Evolutionary conservation across 2,329 filamentous ascomycete species (phyloP).

Genomic region (Penicillium concentricum): DNA sequence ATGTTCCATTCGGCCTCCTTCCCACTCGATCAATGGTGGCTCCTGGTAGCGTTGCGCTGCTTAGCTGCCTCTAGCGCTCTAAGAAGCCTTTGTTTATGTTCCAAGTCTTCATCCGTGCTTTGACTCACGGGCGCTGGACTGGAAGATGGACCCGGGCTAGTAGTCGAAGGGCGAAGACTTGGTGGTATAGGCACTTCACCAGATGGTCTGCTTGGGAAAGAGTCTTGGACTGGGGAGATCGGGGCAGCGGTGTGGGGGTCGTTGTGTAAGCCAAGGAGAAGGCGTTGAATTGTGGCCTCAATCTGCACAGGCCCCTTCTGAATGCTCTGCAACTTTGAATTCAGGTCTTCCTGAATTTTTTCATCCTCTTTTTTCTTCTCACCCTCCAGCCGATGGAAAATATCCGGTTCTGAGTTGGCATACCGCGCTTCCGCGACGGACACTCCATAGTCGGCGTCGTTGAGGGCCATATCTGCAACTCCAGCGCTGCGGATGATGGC

Average conservation of each 20-base stretch:
- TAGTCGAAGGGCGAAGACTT: slow-evolving; percentile 29
- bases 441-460: slow-evolving; percentile 53
- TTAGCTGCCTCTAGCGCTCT: slow-evolving; percentile 56
- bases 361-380: slow-evolving; percentile 52
- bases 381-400: slow-evolving; percentile 43
- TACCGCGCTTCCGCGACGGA: slow-evolving; percentile 54
- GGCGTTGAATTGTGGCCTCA: slow-evolving; percentile 36
- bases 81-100: slow-evolving; percentile 49
- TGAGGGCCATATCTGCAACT: slow-evolving; percentile 50
- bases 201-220: slow-evolving; percentile 10
- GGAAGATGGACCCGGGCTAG: slow-evolving; percentile 13
- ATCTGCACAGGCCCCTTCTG: slow-evolving; percentile 40
- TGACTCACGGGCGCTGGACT: neutral
- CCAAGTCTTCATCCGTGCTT: slow-evolving; percentile 33
- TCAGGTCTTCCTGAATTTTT: slow-evolving; percentile 45
- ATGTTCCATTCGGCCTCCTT: neutral
- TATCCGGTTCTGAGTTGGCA: slow-evolving; percentile 43
- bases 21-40: slow-evolving; percentile 13
- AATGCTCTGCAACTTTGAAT: slow-evolving; percentile 44
- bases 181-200: slow-evolving; percentile 22
- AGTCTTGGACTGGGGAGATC: slow-evolving; percentile 7
- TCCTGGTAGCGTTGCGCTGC: slow-evolving; percentile 49
- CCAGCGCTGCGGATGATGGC: slow-evolving; percentile 49
- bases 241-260: slow-evolving; percentile 21
- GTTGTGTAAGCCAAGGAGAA: slow-evolving; percentile 39